Evolutionary conservation across 139 green algal genomes (phyloP).

Genomic region (Picochlorum sp.): DNA sequence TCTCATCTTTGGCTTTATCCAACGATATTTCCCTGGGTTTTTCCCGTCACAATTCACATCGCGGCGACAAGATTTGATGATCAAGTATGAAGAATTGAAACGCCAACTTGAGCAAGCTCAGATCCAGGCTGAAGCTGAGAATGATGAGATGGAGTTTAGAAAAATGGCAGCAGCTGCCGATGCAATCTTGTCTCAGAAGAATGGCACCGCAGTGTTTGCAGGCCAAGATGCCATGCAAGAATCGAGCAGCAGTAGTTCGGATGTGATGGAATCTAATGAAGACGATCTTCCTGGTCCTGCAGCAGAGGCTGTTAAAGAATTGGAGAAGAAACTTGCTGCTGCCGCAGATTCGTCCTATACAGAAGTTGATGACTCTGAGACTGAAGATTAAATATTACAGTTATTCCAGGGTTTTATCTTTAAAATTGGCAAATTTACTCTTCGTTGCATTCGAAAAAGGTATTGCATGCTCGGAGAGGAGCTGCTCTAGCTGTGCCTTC

Average conservation of each 20-base stretch:
- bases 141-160: constrained; percentile 35
- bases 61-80: constrained; percentile 75
- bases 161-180: constrained; percentile 8
- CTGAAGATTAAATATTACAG: neutral
- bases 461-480: constrained; percentile 48
- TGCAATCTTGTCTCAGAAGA: neutral
- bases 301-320: constrained; percentile 20
- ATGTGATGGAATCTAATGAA: neutral
- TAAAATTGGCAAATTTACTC: constrained; percentile 81
- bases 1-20: constrained; percentile 93
- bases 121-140: constrained; percentile 25
- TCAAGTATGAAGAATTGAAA: constrained; percentile 45
- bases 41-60: constrained; percentile 93
- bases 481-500: constrained; percentile 55
- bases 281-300: constrained; percentile 30
- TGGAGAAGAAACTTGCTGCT: constrained; percentile 28
- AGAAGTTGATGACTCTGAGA: constrained; percentile 6
- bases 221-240: too few relatives aligned
- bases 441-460: constrained; percentile 56
- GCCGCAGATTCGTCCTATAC: constrained; percentile 22
- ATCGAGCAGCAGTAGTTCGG: neutral
- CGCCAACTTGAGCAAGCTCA: constrained; percentile 31
- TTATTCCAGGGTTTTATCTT: constrained; percentile 36
- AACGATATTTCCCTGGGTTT: constrained; percentile 94
- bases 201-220: too few relatives aligned